Base-by-base conservation (phyloP, 2,329 filamentous ascomycete species). In the Hypoxylon sp. region DNA sequence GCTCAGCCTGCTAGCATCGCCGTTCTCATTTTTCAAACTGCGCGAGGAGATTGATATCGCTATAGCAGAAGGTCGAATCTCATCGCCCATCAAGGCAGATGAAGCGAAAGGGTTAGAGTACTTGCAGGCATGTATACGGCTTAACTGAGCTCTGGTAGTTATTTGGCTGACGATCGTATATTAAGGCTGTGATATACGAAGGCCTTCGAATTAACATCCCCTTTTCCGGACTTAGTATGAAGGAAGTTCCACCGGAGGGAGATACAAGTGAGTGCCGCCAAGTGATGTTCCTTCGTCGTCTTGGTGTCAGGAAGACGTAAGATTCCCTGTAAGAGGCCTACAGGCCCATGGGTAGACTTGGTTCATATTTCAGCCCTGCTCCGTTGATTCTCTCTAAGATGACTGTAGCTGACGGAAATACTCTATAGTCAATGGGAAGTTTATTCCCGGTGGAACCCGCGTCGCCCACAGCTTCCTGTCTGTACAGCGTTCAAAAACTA, bases 1-100 rank as follows among this genome's bases (percentile, higher is more conserved):
- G 58, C 79, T 86, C 17, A 81, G 82, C 73, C 73, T 87, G 66
- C 79, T 82, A 29, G 82, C 81, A 6, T 81, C 80, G 32, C 84
- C 84, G 0, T 77, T 77, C 0, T 79, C 83, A 0, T 81, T 83
- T 58, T 56, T 69, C 2, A 80, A 79, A 19, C 74, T 87, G 0
- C 80, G 82, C n/a, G 73, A 72, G 0, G 85, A 87, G 72, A 80
- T 85, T 56, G 78, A 82, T 39, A 70, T 65, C 8, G 81, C 80
- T 0, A 76, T 83, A 24, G 77, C 75, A 1, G 61, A 61, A 24
- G 65, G 65, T 11, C 24, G 24, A 2, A 63, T 65, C 2, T 75
- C 74, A 1, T 80, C 80, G 10, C 73, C 74, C 29, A 72, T 76
- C 62, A 70, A 54, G n/a, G 58, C 67, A 21, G 69, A 72, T 2